Evolutionary conservation across 1,284 basidiomycete genomes (phyloP).

Genomic region (Trichosporon sp.): DNA sequence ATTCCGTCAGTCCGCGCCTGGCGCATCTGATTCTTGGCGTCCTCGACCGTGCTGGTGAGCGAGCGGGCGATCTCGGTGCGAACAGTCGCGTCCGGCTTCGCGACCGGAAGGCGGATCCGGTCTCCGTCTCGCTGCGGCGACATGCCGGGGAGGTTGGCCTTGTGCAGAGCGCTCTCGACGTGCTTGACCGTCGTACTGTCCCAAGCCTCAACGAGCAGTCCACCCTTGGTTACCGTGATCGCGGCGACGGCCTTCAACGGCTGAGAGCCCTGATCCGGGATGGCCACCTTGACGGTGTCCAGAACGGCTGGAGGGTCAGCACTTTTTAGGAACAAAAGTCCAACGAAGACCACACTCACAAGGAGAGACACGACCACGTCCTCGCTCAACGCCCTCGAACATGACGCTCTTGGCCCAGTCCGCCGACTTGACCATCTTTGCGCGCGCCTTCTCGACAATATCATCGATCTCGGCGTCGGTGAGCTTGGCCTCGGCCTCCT

Average conservation of each 20-base stretch:
- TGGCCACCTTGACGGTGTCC: conserved; percentile 38
- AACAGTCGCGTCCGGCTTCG: conserved; percentile 39
- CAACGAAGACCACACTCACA: conserved; percentile 25
- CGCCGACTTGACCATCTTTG: conserved; percentile 32
- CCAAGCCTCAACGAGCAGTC: conserved; percentile 42
- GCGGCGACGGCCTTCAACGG: conserved; percentile 41
- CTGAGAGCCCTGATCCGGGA: conserved; percentile 29
- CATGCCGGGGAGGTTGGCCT: conserved; percentile 46
- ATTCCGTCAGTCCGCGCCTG: conserved; percentile 40
- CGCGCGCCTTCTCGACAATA: background rate
- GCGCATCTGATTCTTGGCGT: conserved; percentile 43
- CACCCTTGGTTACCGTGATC: conserved; percentile 36
- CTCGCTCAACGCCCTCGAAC: conserved; percentile 45
- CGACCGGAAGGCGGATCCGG: conserved; percentile 38
- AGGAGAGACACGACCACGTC: conserved; percentile 40
- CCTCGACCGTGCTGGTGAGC: conserved; percentile 35
- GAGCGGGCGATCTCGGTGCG: conserved; percentile 35
- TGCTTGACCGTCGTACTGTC: conserved; percentile 39
- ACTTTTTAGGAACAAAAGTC: background rate
- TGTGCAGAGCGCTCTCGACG: conserved; percentile 43
- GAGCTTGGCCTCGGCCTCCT: conserved; percentile 2
- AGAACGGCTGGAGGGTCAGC: conserved; percentile 34
- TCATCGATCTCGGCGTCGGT: background rate
- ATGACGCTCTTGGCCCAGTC: conserved; percentile 40
- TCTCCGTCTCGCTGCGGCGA: conserved; percentile 35